Evolutionary conservation across 176 grass and related monocot species (phyloP).

Genomic region (Cenchrus fungigraminus): DNA sequence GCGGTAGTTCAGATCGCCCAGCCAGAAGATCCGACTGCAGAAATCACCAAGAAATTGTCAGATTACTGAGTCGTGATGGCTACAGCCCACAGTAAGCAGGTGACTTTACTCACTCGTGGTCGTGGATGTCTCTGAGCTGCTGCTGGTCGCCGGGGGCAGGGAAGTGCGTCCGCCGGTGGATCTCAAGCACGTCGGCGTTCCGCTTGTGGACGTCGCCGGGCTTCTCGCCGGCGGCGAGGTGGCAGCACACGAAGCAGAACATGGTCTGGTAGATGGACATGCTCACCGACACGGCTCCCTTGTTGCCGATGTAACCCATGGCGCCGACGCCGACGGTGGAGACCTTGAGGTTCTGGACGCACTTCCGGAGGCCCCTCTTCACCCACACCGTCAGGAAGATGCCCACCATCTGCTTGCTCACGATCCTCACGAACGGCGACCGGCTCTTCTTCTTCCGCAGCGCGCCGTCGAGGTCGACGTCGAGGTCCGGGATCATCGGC

Average conservation of each 20-base stretch:
- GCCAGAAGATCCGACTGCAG: constrained; percentile 89
- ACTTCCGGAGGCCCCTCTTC: constrained; percentile 59
- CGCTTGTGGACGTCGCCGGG: constrained; percentile 63
- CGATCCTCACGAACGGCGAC: constrained; percentile 74
- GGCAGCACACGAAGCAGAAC: constrained; percentile 91
- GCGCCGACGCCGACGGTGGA: constrained; percentile 91
- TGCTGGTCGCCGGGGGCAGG: constrained; percentile 28
- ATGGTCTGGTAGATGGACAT: constrained; percentile 96
- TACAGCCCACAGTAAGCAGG: background rate
- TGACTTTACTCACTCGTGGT: constrained; percentile 72
- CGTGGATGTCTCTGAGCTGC: constrained; percentile 62
- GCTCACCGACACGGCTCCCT: constrained; percentile 89
- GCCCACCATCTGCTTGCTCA: constrained; percentile 98
- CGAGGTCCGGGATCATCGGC: constrained; percentile 46
- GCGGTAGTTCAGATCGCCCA: constrained; percentile 94
- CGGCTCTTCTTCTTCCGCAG: constrained; percentile 61
- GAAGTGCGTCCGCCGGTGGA: constrained; percentile 74
- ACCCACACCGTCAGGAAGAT: constrained; percentile 89
- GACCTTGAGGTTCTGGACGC: constrained; percentile 88
- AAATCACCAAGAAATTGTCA: background rate
- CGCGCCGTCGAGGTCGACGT: constrained; percentile 34
- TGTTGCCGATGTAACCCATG: constrained; percentile 99
- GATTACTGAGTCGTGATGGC: background rate
- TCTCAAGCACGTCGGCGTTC: constrained; percentile 90
- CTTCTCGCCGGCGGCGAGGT: constrained; percentile 82